A percentile compares a stretch with the other conserved stretches of the same genome.
These are phyloP conservation scores for Pneumocystis oryctolagi DNA, from an alignment of 1,139 yeast species.

Conservation along the genomic window DNA sequence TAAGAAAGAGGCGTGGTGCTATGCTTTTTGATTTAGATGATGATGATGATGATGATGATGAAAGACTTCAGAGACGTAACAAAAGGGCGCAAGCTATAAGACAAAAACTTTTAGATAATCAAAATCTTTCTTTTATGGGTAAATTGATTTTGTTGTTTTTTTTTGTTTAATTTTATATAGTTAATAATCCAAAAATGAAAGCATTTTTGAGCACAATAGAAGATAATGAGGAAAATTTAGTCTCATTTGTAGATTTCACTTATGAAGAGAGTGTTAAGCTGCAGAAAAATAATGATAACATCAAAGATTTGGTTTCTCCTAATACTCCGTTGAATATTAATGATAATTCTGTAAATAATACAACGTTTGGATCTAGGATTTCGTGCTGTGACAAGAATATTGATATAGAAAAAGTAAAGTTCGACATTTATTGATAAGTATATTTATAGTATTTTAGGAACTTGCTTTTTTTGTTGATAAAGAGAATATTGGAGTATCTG, in stretches of 20 bases:
- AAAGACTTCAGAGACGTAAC: constrained; percentile 33
- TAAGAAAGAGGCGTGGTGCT: constrained; percentile 42
- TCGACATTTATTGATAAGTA: background rate
- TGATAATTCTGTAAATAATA: background rate
- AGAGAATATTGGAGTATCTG: background rate
- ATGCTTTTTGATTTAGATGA: constrained; percentile 50
- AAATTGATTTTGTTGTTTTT: background rate
- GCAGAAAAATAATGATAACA: background rate
- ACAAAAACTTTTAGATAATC: background rate
- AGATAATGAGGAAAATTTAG: constrained; percentile 23
- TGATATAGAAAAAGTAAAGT: background rate
- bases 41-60: constrained; percentile 47
- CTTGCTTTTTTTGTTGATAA: background rate
- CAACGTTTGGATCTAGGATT: background rate
- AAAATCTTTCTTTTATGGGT: background rate
- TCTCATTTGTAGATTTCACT: background rate
- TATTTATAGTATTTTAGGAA: background rate
- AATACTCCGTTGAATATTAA: background rate
- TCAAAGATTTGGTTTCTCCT: background rate
- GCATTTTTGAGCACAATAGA: constrained; percentile 65
- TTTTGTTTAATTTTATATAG: constrained; percentile 22
- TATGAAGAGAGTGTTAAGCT: background rate
- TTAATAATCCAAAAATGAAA: constrained; percentile 43
- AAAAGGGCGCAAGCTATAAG: background rate
- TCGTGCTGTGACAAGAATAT: background rate